A percentile compares a stretch with the other conserved stretches of the same genome.
phyloP scores from a whole-genome alignment of 768 basidiomycete genomes.

The Mycena sanguinolenta region DNA sequence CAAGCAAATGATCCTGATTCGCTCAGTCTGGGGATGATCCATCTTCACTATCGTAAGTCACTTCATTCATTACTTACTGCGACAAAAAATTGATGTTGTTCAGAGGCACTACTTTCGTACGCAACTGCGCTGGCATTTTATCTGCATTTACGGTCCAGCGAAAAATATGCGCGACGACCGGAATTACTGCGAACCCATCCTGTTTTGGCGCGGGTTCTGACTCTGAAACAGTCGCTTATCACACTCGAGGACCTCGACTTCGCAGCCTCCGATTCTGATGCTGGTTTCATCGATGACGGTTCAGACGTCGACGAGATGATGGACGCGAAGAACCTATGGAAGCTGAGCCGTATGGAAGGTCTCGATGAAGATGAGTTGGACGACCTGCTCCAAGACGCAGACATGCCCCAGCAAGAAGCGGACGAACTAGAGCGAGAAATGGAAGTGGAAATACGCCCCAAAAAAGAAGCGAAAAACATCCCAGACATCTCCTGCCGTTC shows the following conservation, averaged over 20 bases:
- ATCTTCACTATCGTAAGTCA: conserved; percentile 92
- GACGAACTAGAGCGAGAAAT: conserved; percentile 40
- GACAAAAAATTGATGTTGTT: conserved; percentile 17
- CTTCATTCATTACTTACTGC: not conserved
- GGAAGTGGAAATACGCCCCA: conserved; percentile 58
- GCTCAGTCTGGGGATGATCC: conserved; percentile 77
- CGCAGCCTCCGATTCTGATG: conserved; percentile 62
- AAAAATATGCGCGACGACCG: conserved; percentile 72
- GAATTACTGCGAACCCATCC: conserved; percentile 77
- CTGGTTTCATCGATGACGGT: conserved; percentile 57
- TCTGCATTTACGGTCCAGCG: conserved; percentile 83
- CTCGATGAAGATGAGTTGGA: conserved; percentile 65
- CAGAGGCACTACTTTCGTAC: conserved; percentile 93
- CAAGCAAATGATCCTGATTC: conserved; percentile 62
- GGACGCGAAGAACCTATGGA: conserved; percentile 62
- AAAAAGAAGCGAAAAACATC: conserved; percentile 73
- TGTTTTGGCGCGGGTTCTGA: conserved; percentile 80
- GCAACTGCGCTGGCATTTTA: conserved; percentile 93
- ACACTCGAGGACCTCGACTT: conserved; percentile 92
- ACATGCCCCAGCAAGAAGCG: conserved; percentile 40
- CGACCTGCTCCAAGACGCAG: conserved; percentile 69
- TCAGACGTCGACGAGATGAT: conserved; percentile 52
- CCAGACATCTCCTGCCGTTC: conserved; percentile 40
- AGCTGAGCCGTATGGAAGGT: conserved; percentile 50
- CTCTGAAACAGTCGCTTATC: conserved; percentile 84